Percentiles rank a stretch among this genome's conserved stretches.
These are phyloP conservation scores for Paecilomyces formosus DNA, from an alignment of 2,329 filamentous ascomycete genomes.

Conservation along the genomic window DNA sequence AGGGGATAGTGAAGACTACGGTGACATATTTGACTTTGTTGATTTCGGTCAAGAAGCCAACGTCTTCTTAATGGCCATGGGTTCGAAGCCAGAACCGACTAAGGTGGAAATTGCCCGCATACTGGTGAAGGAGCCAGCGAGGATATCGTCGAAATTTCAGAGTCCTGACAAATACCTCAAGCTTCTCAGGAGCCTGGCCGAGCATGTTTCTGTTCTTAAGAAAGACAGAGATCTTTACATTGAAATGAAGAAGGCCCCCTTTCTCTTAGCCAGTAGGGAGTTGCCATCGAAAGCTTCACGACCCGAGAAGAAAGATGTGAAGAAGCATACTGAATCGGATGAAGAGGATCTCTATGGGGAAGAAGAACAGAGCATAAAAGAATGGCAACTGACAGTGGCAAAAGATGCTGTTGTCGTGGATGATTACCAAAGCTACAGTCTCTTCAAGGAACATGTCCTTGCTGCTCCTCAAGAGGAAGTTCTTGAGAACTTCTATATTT, in stretches of 20 bases:
- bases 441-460: constrained; percentile 78
- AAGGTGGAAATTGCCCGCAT: constrained; percentile 77
- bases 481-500: constrained; percentile 76
- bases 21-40: constrained; percentile 93
- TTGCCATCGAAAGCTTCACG: constrained; percentile 34
- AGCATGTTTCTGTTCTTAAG: constrained; percentile 61
- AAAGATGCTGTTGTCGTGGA: constrained; percentile 70
- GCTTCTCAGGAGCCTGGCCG: constrained; percentile 72
- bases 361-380: constrained; percentile 59
- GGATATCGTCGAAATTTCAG: constrained; percentile 71
- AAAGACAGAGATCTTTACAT: constrained; percentile 71
- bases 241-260: constrained; percentile 66
- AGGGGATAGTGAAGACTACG: constrained; percentile 64
- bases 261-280: constrained; percentile 78
- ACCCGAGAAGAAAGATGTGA: constrained; percentile 11
- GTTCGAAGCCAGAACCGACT: constrained; percentile 85
- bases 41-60: constrained; percentile 87
- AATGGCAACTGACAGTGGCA: constrained; percentile 70
- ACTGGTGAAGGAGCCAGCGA: constrained; percentile 74
- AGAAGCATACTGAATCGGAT: constrained; percentile 15
- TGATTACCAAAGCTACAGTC: constrained; percentile 79
- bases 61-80: constrained; percentile 77
- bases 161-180: constrained; percentile 79
- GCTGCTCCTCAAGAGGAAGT: constrained; percentile 84
- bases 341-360: constrained; percentile 46